Base-by-base conservation (phyloP, 2,329 filamentous ascomycete genomes). In the Botryotinia narcissicola region DNA sequence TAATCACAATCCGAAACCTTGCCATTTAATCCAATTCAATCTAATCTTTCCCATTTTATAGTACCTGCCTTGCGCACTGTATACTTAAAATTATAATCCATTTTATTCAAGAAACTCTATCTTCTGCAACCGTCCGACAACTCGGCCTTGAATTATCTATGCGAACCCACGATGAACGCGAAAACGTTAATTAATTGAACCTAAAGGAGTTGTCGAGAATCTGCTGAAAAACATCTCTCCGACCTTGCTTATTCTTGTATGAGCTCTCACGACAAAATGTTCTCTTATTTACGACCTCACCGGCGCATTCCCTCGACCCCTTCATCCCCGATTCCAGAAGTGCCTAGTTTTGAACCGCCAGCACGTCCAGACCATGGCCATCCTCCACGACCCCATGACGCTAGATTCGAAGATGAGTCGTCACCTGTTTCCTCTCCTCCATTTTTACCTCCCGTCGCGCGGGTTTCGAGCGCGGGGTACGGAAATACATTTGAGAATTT, bases 371-470 rank as follows among this genome's bases (percentile, higher is more conserved):
- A 80, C 66, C 79, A 80, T 73, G 76, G 72, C 22, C 79, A 80
- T 69, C 77, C 80, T 6, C 74, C 76, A 73, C 75, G 78, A 75
- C 75, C 75, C 46, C 76, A 76, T 72, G 78, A 79, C 73, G 73
- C 68, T 20, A 72, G 51, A 54, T 70, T 71, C 18, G 75, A 73
- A 71, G 77, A 79, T 57, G 72, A 70, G 37, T 68, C 71, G 44
- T 74, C 77, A 20, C 73, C 70, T 9, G 77, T 83, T 54, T 84
- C 87, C 71, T 78, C 84, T 48, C 84, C 87, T 71, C 86, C 86
- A 12, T 83, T 82, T 5, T 81, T 89, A 44, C 81, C 82, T 46
- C 81, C 81, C 46, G 82, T 84, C 54, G 78, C 82, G 48, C 79
- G 82, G 42, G 78, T 84, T 22, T 79, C 83, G 35, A 81, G 78